phyloP scores from a whole-genome alignment of 1,284 basidiomycete genomes.

The Schizopora paradoxa region DNA sequence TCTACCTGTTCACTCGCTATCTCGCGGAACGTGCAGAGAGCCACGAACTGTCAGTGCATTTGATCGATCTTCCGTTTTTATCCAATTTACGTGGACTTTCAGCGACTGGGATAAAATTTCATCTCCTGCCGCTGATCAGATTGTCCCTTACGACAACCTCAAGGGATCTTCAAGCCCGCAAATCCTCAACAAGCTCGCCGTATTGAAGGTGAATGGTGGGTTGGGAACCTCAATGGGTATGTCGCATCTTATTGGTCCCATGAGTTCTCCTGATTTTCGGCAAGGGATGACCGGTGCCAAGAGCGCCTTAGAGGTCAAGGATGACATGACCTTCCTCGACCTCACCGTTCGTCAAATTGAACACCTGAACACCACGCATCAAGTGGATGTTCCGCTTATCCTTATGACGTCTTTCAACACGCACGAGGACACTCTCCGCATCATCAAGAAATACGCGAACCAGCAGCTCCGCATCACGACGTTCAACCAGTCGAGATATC shows the following conservation, averaged over 20 bases:
- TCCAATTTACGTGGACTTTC: constrained; percentile 16
- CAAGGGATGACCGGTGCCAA: constrained; percentile 89
- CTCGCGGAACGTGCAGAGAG: constrained; percentile 92
- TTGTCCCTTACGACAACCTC: constrained; percentile 82
- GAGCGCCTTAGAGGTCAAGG: constrained; percentile 87
- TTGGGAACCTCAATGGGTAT: constrained; percentile 94
- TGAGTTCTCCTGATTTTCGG: constrained; percentile 6
- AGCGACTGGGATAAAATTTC: constrained; percentile 98
- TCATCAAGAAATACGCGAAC: constrained; percentile 99
- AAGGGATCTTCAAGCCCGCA: constrained; percentile 52
- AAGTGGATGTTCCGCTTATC: constrained; percentile 90
- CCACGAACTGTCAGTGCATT: constrained; percentile 77
- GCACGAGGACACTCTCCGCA: constrained; percentile 92
- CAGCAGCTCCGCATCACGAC: constrained; percentile 93
- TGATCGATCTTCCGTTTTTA: constrained; percentile 14
- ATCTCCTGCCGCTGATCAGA: constrained; percentile 89
- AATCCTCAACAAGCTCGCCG: constrained; percentile 91
- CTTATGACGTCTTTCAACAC: constrained; percentile 99
- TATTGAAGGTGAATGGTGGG: constrained; percentile 99
- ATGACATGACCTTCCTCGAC: constrained; percentile 99
- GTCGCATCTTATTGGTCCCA: constrained; percentile 21
- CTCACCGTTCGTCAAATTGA: constrained; percentile 96
- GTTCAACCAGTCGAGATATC: constrained; percentile 98
- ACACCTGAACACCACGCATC: constrained; percentile 68
- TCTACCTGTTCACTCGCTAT: constrained; percentile 98